phyloP scores from a whole-genome alignment of 2,329 filamentous ascomycete species.

The Seiridium cupressi region DNA sequence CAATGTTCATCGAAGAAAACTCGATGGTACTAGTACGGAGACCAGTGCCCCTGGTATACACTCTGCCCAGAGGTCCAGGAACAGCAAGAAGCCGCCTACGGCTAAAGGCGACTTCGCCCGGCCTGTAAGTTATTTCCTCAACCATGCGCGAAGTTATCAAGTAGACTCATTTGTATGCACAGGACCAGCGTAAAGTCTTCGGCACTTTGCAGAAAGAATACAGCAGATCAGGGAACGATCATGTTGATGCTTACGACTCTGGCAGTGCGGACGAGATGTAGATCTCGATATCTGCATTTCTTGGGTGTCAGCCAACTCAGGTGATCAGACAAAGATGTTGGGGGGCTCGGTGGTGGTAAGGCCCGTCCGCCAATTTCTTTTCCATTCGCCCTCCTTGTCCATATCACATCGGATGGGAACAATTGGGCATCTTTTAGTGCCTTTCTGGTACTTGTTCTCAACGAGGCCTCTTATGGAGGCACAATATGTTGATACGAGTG shows the following conservation, averaged over 20 bases:
- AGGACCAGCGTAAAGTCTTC: not conserved
- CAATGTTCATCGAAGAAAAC: not conserved
- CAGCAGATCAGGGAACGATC: not conserved
- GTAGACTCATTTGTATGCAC: not conserved
- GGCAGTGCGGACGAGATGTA: slow-evolving; percentile 6
- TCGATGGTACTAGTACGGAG: not conserved
- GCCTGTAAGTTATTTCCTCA: not conserved
- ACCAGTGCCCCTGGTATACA: not conserved
- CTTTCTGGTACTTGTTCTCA: too few species aligned
- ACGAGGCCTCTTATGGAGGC: too few species aligned
- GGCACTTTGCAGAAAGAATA: not conserved
- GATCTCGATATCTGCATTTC: not conserved
- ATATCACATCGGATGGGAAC: too few species aligned
- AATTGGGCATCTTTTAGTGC: too few species aligned
- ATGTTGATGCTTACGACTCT: slow-evolving; percentile 1
- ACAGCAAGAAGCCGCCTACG: not conserved
- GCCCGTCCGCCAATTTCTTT: too few species aligned
- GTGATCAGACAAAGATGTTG: not conserved
- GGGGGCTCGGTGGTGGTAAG: too few species aligned
- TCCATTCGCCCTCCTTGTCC: too few species aligned
- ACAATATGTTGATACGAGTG: too few species aligned
- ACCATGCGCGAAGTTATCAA: too few species aligned
- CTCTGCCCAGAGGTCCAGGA: not conserved
- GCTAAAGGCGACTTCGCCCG: not conserved
- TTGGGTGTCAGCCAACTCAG: not conserved